Base-by-base conservation (phyloP, 805 yeast genomes). In the Metschnikowia lachancei region DNA sequence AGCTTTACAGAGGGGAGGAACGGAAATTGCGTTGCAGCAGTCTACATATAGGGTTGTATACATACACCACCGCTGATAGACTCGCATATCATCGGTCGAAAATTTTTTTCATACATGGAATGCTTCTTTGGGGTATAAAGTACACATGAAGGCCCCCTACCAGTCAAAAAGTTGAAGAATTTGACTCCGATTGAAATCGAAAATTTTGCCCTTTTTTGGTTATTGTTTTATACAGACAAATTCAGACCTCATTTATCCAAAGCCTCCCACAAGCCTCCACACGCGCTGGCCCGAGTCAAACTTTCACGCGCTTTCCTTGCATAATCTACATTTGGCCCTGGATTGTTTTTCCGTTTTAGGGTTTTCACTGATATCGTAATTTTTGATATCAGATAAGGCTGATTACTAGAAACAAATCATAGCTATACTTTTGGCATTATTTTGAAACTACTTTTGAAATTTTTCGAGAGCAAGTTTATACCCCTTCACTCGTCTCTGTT, bases 261-360 rank as follows among this genome's bases (percentile, higher is more conserved):
- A 20, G 14, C n/a, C 22, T 11, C 12, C 16, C 7, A 28, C 12
- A 19, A 13, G 39, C 20, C 26, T 18, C 33, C 30, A 26, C 34
- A 17, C 45, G 39, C 39, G 35, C 16, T 18, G 22, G 41, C 38
- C 38, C 38, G 13, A 24, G 28, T 22, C 28, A n/a, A 26, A 10
- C 14, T 12, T 26, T 37, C 46, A 43, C 42, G 42, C 46, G 45
- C 36, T 29, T 29, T 17, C 11, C 10, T 20, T 19, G 46, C 46
- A 36, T 43, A 24, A 32, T 37, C 41, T 36, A 14, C 9, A 32
- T 30, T 13, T 26, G 19, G 36, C 4, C 36, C 39, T 37, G 46
- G 46, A 26, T 20, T 18, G 12, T 16, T 36, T 38, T 5, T 19
- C 46, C 42, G n/a, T 24, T 24, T 43, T 32, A 10, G 39, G 46